Base-by-base conservation (phyloP, 2,329 filamentous ascomycete genomes). In the Gaeumannomyces tritici region DNA sequence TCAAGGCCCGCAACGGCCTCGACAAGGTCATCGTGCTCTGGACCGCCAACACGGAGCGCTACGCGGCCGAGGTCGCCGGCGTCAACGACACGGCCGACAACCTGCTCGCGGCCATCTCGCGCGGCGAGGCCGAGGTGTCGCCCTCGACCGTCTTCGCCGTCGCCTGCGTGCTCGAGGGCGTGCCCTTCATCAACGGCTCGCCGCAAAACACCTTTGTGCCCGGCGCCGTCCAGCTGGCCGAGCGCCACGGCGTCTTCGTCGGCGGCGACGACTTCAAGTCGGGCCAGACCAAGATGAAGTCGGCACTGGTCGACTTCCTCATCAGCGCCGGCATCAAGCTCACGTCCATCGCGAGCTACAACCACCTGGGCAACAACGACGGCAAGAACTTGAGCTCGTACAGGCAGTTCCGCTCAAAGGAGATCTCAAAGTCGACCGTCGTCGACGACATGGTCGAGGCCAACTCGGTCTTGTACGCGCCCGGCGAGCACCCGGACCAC, bases 241-340 rank as follows among this genome's bases (percentile, higher is more conserved):
- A 96, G 80, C 83, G 89, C 76, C 87, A 96, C 76, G 83, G 85
- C 63, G 87, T 93, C 65, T 99, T 96, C 80, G 92, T 99, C 71
- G 95, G 95, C 64, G 95, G 95, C 67, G 95, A 99, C 71, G 95
- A 99, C 80, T 99, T 99, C 88, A 99, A 99, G 82, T 98, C 95
- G 66, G 95, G 95, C 66, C 95, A 99, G 83, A 99, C 95, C 75
- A 99, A 99, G 87, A 99, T 99, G 95, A 99, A 99, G 82, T 98
- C 95, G 64, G 95, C 95, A 26, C 86, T 99, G 33, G 95, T 98
- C 57, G 95, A 99, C 79, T 99, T 99, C 80, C 79, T 99, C 74
- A 96, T 99, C 87, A 97, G 88, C 75, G 95, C 95, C 59, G 95
- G 95, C 74, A 98, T 99, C 84, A 97, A 96, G 82, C 87, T 99